A percentile compares a stretch with the other conserved stretches of the same genome.
Conservation (phyloP, 306 rosid species). For the Trichosanthes cucumerina region DNA sequence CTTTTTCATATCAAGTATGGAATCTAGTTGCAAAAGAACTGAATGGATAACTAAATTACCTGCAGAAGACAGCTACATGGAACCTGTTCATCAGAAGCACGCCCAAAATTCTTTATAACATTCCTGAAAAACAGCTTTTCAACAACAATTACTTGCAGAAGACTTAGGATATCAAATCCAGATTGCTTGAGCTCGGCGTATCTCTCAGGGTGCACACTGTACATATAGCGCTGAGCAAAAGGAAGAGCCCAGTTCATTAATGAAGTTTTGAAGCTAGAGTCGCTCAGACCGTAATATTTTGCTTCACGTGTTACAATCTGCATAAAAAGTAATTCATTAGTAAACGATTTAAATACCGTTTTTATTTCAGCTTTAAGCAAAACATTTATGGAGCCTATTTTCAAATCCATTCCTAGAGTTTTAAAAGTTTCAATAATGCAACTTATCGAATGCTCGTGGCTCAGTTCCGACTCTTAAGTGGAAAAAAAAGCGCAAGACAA, state of each 20-base stretch:
- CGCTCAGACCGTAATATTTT: conserved; percentile 46
- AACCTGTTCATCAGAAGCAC: conserved; percentile 36
- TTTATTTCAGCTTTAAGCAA: neutral
- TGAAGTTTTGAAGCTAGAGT: conserved; percentile 42
- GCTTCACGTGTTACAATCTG: conserved; percentile 90
- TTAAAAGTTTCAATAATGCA: neutral
- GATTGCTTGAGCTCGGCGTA: conserved; percentile 61
- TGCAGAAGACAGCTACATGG: conserved; percentile 69
- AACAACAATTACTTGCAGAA: conserved; percentile 60
- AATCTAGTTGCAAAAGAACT: neutral
- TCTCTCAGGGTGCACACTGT: conserved; percentile 38
- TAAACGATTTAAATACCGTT: neutral
- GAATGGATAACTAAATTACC: conserved; percentile 28
- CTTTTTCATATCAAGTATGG: neutral
- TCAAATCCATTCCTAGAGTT: neutral
- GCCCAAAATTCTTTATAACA: conserved; percentile 46
- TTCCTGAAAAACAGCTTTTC: conserved; percentile 65
- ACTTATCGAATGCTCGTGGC: neutral
- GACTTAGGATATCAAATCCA: conserved; percentile 34
- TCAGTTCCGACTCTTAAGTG: neutral
- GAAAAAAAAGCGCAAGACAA: neutral
- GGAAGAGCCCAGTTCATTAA: conserved; percentile 82
- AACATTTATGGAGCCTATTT: neutral
- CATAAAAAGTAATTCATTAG: conserved; percentile 18
- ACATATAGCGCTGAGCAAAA: conserved; percentile 78